phyloP scores from a whole-genome alignment of 345 rosid genomes.

The Moringa oleifera region DNA sequence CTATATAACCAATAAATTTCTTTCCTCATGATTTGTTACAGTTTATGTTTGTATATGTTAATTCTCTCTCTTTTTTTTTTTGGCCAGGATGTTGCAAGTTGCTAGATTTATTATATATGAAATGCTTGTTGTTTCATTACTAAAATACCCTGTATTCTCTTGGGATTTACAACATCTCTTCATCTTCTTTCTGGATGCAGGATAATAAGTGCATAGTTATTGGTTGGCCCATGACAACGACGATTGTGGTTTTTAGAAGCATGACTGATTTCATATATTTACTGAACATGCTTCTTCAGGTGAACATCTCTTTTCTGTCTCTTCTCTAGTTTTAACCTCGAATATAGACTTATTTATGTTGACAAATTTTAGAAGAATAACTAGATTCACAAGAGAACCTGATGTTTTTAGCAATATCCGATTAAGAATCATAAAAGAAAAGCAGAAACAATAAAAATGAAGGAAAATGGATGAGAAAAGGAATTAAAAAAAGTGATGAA shows the following conservation, averaged over 20 bases:
- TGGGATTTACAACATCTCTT: constrained; percentile 5
- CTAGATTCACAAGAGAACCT: too few species aligned
- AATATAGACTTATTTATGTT: neutral
- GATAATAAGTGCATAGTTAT: constrained; percentile 45
- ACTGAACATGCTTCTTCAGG: constrained; percentile 82
- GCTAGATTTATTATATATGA: neutral
- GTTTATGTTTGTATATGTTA: neutral
- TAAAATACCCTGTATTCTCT: neutral
- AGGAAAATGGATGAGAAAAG: too few species aligned
- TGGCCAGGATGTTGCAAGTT: neutral
- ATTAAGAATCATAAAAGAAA: too few species aligned
- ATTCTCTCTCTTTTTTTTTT: neutral
- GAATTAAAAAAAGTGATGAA: too few species aligned
- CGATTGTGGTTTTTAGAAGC: constrained; percentile 48
- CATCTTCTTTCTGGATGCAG: constrained; percentile 31
- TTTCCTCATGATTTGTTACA: neutral
- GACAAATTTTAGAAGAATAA: too few species aligned
- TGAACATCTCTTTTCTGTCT: constrained; percentile 17
- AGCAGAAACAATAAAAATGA: too few species aligned
- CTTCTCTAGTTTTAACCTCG: neutral
- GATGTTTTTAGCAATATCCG: too few species aligned
- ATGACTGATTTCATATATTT: constrained; percentile 61
- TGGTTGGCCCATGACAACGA: constrained; percentile 36
- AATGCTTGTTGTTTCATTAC: neutral
- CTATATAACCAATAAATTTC: too few species aligned